Evolutionary conservation across 2,329 filamentous ascomycete species (phyloP).

Genomic region (Botryotinia convoluta): DNA sequence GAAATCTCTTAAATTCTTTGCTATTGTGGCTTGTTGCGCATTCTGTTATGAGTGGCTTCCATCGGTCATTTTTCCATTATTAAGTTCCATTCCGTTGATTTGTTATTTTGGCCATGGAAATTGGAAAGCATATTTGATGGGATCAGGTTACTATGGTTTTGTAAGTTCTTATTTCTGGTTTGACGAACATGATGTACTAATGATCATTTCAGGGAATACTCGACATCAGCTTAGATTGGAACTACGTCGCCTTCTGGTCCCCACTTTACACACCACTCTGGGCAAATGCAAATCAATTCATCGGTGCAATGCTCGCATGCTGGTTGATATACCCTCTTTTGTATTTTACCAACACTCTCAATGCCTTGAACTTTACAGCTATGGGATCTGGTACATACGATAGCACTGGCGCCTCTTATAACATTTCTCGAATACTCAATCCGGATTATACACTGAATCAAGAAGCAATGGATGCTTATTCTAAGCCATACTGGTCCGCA

Average conservation of each 20-base stretch:
- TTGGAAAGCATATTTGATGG: slow-evolving; percentile 51
- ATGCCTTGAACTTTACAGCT: slow-evolving; percentile 43
- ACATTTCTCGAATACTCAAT: slow-evolving; percentile 63
- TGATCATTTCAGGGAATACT: slow-evolving; percentile 33
- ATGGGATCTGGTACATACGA: slow-evolving; percentile 52
- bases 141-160: slow-evolving; percentile 40
- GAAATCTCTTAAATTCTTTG: slow-evolving; percentile 40
- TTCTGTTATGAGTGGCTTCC: slow-evolving; percentile 22
- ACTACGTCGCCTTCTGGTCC: slow-evolving; percentile 40
- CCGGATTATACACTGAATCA: slow-evolving; percentile 30
- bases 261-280: slow-evolving; percentile 36
- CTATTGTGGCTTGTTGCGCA: slow-evolving; percentile 29
- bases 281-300: slow-evolving; percentile 37
- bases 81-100: slow-evolving; percentile 50
- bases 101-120: slow-evolving; percentile 47
- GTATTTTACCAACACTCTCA: slow-evolving; percentile 46
- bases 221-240: slow-evolving; percentile 44
- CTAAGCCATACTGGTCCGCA: slow-evolving; percentile 38
- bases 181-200: neutral
- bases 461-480: slow-evolving; percentile 27
- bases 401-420: slow-evolving; percentile 62
- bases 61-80: slow-evolving; percentile 29
- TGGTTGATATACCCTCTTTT: slow-evolving; percentile 39
- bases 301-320: slow-evolving; percentile 38
- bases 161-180: neutral